Evolutionary conservation across 192 early-diverging fungal species (phyloP), one percentile per base, ranked within the genome.

Genomic region (Paraglomus occultum): DNA sequence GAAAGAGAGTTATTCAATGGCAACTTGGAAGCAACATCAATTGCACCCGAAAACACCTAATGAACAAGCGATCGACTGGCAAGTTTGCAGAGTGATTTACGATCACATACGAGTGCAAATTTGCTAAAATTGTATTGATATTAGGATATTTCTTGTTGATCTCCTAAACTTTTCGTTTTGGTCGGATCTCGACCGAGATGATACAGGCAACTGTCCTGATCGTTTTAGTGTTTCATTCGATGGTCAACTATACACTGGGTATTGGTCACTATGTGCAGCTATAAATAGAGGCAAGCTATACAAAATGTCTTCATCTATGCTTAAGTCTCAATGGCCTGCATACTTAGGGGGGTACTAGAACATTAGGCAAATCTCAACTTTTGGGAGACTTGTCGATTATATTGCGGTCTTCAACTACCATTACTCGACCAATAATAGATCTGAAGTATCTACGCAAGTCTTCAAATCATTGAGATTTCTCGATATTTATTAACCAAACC

Each of bases 141-240:
- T 52, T 55, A 82, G 88, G 89, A 93, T 95, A 23, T 95, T 95
- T 53, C 64, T 95, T 6, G 84, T 92, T 1, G 93, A 95, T 73
- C 71, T 87, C 14, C 80, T 93, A 20, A 95, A 95, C 74, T 95
- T 93, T 74, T 93, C 91, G 22, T 95, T 95, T 72, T 95, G 91
- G 91, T 78, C 84, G 18, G 83, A 88, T 31, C 60, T 80, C 23
- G 85, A 84, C n/a, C 71, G 67, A 49, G 72, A 71, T 8, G 78
- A 87, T 65, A 76, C 74, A 14, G 66, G 76, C 0, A 65, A 78
- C 7, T 66, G 74, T 59, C 76, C 78, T 2, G 72, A 83, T 18
- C 83, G 83, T 46, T 92, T 86, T 74, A 77, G 83, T 10, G 87
- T 94, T 11, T 64, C 71, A 0, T 83, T 84, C 44, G 72, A 88